Base-by-base conservation (phyloP, 345 rosid species). In the Sisymbrium irio region DNA sequence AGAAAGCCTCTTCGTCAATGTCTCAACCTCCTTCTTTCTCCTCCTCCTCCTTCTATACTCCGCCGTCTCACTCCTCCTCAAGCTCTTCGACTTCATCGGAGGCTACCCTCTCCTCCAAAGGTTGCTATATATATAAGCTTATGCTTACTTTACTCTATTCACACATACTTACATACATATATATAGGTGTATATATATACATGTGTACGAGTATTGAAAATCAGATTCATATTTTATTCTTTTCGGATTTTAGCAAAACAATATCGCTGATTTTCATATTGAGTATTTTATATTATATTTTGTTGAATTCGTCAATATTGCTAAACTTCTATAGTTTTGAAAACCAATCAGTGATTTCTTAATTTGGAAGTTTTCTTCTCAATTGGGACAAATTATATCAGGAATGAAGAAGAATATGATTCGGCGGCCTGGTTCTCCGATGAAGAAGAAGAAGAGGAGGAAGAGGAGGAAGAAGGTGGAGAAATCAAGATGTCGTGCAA, bases 11-110 rank as follows among this genome's bases (percentile, higher is more conserved):
- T 95, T 87, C 90, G 80, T 85, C 82, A 83, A 82, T 81, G 68
- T 86, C 84, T 92, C 98, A 36, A 80, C 81, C 83, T 84, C 83
- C 76, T 85, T 72, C 73, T 75, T 86, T 42, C 87, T 89, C 49
- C 82, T 92, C 81, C 83, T 91, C 63, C 78, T 95, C 82, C 81
- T 85, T 80, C 82, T 85, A 80, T 74, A 85, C 81, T 79, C 83
- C 82, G 87, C 89, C 75, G 85, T 88, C 67, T 77, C 77, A 66
- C 69, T 86, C 36, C 89, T 95, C 27, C 77, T 80, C 75, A 77
- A 73, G 17, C 49, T 92, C 78, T 51, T 90, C 62, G 73, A 81
- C 88, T 90, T 88, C 80, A 63, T 88, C 67, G 92, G 93, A 71
- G 83, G 80, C 81, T 83, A 78, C 46, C 86, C 92, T 6, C 76